Evolutionary conservation across 2,329 filamentous ascomycete species (phyloP).

Genomic region (Pseudogymnoascus sp.): DNA sequence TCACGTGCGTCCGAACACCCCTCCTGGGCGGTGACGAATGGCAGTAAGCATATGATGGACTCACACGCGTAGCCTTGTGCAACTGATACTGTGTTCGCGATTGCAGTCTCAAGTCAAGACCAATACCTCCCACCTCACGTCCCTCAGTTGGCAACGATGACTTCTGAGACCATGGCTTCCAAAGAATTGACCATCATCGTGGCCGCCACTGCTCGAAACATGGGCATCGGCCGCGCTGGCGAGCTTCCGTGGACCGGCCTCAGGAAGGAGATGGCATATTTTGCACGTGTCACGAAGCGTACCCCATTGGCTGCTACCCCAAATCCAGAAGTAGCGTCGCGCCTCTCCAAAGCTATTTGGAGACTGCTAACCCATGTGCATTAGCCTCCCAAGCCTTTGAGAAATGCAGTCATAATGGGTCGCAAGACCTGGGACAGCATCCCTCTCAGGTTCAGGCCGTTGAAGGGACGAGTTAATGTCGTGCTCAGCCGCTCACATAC

Average conservation of each 20-base stretch:
- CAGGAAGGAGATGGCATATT: slow-evolving; percentile 89
- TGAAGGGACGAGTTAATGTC: slow-evolving; percentile 74
- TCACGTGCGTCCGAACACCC: not conserved
- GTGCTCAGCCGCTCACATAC: slow-evolving; percentile 58
- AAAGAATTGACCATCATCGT: slow-evolving; percentile 79
- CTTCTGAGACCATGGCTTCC: slow-evolving; percentile 13
- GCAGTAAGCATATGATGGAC: not conserved
- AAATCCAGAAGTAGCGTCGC: not conserved
- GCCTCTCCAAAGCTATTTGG: slow-evolving; percentile 10
- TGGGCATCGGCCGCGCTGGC: slow-evolving; percentile 79
- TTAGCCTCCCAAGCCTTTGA: slow-evolving; percentile 22
- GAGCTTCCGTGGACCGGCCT: slow-evolving; percentile 83
- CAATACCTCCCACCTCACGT: not conserved
- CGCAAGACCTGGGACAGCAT: slow-evolving; percentile 95
- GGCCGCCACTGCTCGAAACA: slow-evolving; percentile 71
- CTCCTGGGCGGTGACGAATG: not conserved
- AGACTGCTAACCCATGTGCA: slow-evolving; percentile 1
- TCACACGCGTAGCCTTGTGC: not conserved
- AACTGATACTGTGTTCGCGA: not conserved
- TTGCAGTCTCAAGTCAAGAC: not conserved
- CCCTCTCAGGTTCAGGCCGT: slow-evolving; percentile 66
- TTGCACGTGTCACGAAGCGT: slow-evolving; percentile 79
- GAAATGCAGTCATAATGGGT: slow-evolving; percentile 90
- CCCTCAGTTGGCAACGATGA: not conserved
- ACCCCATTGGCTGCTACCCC: slow-evolving; percentile 33